Percentiles rank a stretch among this genome's conserved stretches.
Conservation (phyloP, 306 rosid species). For the Medicago ruthenica region DNA sequence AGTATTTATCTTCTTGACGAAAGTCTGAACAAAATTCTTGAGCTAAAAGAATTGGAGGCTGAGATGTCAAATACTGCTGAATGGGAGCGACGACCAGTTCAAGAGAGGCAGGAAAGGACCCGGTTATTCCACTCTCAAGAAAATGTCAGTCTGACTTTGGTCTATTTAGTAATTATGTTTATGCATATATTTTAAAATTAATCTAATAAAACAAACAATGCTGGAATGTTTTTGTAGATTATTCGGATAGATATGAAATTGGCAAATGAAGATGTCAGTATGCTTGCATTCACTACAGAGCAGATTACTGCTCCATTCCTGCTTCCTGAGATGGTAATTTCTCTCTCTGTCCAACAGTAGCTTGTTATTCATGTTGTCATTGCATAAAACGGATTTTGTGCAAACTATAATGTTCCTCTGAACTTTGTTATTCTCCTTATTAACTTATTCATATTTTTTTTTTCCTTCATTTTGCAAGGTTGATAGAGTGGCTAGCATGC, state of each 20-base stretch:
- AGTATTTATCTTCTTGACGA: conserved; percentile 97
- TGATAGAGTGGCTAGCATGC: conserved; percentile 99
- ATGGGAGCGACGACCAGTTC: conserved; percentile 90
- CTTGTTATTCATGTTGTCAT: conserved; percentile 26
- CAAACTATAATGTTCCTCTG: conserved; percentile 22
- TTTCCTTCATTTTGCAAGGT: conserved; percentile 58
- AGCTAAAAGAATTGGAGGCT: conserved; percentile 93
- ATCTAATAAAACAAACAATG: conserved; percentile 39
- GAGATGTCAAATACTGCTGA: conserved; percentile 94
- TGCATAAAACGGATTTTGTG: conserved; percentile 12
- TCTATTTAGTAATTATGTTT: conserved; percentile 24
- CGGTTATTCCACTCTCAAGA: conserved; percentile 93
- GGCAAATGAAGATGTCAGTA: conserved; percentile 95
- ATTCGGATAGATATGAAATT: conserved; percentile 95
- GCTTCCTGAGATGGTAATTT: conserved; percentile 95
- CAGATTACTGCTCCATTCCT: conserved; percentile 96
- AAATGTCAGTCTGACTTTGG: conserved; percentile 68
- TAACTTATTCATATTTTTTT: conserved; percentile 18
- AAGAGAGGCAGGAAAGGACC: conserved; percentile 99
- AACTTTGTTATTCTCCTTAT: conserved; percentile 18
- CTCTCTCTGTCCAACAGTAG: conserved; percentile 23
- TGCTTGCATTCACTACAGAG: conserved; percentile 94
- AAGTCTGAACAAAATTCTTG: conserved; percentile 98
- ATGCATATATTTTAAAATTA: conserved; percentile 34
- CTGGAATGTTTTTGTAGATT: conserved; percentile 63